phyloP scores from a whole-genome alignment of 257 asterid genomes.

The Nicotiana noctiflora region DNA sequence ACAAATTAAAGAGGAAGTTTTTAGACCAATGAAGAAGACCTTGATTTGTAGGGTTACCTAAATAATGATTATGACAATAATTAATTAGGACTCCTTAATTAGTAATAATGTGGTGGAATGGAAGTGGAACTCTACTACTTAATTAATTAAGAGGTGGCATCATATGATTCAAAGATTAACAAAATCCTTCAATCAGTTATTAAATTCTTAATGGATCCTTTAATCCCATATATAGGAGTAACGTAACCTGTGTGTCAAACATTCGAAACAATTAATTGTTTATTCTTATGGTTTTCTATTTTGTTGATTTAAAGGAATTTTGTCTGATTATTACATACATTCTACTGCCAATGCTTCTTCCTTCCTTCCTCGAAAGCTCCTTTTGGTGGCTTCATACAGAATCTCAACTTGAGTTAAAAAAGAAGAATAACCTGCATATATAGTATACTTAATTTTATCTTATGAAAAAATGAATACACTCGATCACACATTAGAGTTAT shows the following conservation, averaged over 20 bases:
- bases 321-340: constrained; percentile 2
- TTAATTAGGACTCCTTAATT: neutral
- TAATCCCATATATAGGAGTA: neutral
- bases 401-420: neutral
- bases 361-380: neutral
- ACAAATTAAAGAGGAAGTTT: constrained; percentile 14
- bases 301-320: neutral
- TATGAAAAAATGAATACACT: too few relatives aligned
- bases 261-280: neutral
- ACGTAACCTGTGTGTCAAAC: constrained; percentile 1
- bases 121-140: constrained; percentile 10
- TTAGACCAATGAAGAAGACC: constrained; percentile 27
- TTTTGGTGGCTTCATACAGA: neutral
- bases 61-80: neutral
- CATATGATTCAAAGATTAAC: neutral
- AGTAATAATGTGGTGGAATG: neutral
- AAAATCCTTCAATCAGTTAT: neutral
- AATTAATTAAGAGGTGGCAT: neutral
- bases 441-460: too few relatives aligned
- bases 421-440: too few relatives aligned
- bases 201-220: neutral
- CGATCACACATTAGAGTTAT: too few relatives aligned
- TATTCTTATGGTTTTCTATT: neutral
- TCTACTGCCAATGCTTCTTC: constrained; percentile 5
- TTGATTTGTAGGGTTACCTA: constrained; percentile 17